These are phyloP conservation scores for Grigorovia humatica DNA, from an alignment of 805 yeast genomes.

Conservation along the genomic window DNA sequence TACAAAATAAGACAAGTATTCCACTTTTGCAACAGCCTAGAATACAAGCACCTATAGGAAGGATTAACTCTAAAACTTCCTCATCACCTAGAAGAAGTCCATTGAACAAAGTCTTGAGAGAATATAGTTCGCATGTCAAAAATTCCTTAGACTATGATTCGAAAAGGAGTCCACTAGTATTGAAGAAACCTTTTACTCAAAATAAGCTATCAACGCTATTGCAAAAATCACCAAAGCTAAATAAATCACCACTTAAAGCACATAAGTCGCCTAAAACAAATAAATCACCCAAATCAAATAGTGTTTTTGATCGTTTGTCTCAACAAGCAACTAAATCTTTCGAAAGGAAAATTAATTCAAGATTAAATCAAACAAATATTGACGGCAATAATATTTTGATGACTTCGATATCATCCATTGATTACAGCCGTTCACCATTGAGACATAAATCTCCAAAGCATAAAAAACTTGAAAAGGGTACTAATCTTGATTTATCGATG, in stretches of 20 bases:
- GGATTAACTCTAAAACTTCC: neutral
- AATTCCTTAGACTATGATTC: neutral
- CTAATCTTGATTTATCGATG: conserved; percentile 14
- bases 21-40: neutral
- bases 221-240: neutral
- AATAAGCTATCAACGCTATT: neutral
- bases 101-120: neutral
- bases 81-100: neutral
- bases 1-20: neutral
- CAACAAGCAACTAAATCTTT: conserved; percentile 24
- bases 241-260: neutral
- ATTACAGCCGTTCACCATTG: conserved; percentile 24
- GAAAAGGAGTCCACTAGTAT: neutral
- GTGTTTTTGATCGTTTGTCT: conserved; percentile 26
- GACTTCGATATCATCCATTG: conserved; percentile 16
- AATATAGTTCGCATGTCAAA: neutral
- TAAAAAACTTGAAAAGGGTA: neutral
- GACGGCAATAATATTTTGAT: conserved; percentile 4
- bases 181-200: neutral
- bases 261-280: conserved; percentile 5
- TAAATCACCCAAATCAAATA: conserved; percentile 7
- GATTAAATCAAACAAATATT: neutral
- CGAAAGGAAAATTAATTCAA: conserved; percentile 16
- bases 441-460: conserved; percentile 13
- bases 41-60: neutral